Percentiles rank a stretch among this genome's conserved stretches.
phyloP scores from a whole-genome alignment of 768 basidiomycete genomes.

The Cyathus striatus region DNA sequence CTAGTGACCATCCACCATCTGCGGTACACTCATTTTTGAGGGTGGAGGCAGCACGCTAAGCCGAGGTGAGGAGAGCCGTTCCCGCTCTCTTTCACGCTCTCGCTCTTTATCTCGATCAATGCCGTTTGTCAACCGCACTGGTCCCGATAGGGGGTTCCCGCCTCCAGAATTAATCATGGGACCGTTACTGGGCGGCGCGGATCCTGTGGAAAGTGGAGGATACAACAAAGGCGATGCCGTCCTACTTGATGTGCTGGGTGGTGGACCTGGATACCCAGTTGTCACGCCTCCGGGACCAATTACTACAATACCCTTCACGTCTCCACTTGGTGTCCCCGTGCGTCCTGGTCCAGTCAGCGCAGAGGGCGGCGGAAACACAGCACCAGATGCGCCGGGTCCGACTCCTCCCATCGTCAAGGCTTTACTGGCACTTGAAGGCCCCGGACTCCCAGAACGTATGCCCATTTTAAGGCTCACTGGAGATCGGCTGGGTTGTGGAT shows the following conservation, averaged over 20 bases:
- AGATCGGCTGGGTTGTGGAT: constrained; percentile 1
- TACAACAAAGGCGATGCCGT: constrained; percentile 26
- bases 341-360: constrained; percentile 15
- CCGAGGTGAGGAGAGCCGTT: constrained; percentile 21
- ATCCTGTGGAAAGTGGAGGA: constrained; percentile 15
- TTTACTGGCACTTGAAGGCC: constrained; percentile 10
- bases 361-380: constrained; percentile 16
- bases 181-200: too few relatives aligned
- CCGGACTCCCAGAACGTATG: constrained; percentile 22
- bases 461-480: constrained; percentile 23
- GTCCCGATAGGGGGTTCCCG: constrained; percentile 2
- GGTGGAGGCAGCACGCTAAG: constrained; percentile 20
- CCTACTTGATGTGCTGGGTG: constrained; percentile 17
- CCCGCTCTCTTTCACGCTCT: constrained; percentile 19
- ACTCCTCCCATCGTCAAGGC: neutral
- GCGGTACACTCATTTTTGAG: constrained; percentile 38
- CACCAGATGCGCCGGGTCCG: neutral
- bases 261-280: constrained; percentile 1
- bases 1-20: constrained; percentile 35
- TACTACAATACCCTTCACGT: neutral
- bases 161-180: constrained; percentile 7
- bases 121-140: constrained; percentile 5
- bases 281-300: neutral
- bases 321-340: constrained; percentile 11
- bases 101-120: constrained; percentile 16